Conservation (phyloP, 2,329 filamentous ascomycete species). For the Pseudopithomyces maydicus region DNA sequence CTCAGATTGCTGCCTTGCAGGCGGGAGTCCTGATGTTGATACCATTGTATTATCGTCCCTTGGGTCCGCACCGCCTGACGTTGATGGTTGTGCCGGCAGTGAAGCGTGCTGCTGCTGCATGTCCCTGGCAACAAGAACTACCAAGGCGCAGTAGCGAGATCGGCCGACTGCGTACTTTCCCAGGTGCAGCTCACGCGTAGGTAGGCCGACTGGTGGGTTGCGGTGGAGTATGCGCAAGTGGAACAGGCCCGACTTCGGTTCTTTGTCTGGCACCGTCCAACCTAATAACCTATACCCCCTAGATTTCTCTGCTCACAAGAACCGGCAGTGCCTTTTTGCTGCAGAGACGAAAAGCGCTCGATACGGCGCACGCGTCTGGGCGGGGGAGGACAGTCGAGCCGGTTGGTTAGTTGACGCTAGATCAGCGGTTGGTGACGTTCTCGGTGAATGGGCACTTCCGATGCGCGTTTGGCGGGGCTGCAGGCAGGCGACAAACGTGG, state of each 20-base stretch:
- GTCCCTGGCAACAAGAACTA: background rate
- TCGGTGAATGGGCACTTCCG: slow-evolving; percentile 1
- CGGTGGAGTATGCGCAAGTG: slow-evolving; percentile 33
- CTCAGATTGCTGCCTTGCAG: slow-evolving; percentile 34
- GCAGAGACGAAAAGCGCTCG: slow-evolving; percentile 6
- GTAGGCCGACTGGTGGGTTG: slow-evolving; percentile 18
- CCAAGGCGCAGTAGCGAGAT: slow-evolving; percentile 5
- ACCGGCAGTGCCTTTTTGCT: background rate
- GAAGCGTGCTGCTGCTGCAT: slow-evolving; percentile 34
- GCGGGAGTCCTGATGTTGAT: slow-evolving; percentile 20
- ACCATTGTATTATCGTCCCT: slow-evolving; percentile 28
- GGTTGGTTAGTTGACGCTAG: slow-evolving; percentile 15
- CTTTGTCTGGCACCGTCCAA: slow-evolving; percentile 25
- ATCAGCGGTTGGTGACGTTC: slow-evolving; percentile 14
- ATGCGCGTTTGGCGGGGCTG: slow-evolving; percentile 11
- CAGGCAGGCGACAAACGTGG: too few relatives aligned
- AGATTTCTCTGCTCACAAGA: background rate
- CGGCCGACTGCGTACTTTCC: background rate
- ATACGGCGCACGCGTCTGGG: slow-evolving; percentile 12
- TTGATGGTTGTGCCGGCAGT: slow-evolving; percentile 25
- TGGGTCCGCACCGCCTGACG: slow-evolving; percentile 19
- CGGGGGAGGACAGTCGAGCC: slow-evolving; percentile 17
- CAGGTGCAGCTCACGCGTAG: slow-evolving; percentile 8
- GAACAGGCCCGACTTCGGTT: slow-evolving; percentile 36
- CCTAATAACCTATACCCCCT: background rate